Percentiles rank a stretch among this genome's conserved stretches.
These are phyloP conservation scores for Helotiales sp. DNA, from an alignment of 2,329 filamentous ascomycete species.

Conservation along the genomic window DNA sequence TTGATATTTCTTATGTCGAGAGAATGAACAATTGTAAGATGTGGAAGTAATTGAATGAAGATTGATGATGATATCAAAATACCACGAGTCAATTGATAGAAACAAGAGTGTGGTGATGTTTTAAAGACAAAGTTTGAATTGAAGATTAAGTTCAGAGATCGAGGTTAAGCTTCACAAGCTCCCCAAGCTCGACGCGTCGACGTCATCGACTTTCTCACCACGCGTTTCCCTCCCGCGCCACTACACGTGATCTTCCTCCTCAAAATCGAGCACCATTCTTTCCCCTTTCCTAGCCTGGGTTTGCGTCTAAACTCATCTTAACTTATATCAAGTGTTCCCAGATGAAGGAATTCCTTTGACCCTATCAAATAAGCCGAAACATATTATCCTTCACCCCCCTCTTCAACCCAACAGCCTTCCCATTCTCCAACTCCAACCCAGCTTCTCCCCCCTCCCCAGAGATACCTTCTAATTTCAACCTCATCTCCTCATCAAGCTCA, in stretches of 20 bases:
- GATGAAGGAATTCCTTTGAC: too few species aligned
- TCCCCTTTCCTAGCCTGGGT: too few species aligned
- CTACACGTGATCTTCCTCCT: not conserved
- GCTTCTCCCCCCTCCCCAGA: conserved; percentile 70
- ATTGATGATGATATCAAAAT: not conserved
- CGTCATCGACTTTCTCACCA: not conserved
- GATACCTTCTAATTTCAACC: conserved; percentile 62
- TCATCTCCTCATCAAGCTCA: conserved; percentile 62
- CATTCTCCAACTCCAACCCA: conserved; percentile 75
- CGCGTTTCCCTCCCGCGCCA: not conserved
- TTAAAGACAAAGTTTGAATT: not conserved
- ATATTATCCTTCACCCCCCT: conserved; percentile 73
- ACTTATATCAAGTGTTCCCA: too few species aligned
- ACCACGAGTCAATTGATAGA: not conserved
- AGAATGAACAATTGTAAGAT: not conserved
- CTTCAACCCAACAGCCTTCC: conserved; percentile 71
- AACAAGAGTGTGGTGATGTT: not conserved
- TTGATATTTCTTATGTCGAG: not conserved
- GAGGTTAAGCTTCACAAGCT: too few species aligned
- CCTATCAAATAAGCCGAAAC: conserved; percentile 65
- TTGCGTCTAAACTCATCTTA: too few species aligned
- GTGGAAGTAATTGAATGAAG: not conserved
- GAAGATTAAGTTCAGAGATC: not conserved
- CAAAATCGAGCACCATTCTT: not conserved
- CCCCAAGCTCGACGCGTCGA: not conserved